These are phyloP conservation scores for Rhododendron kiyosumense DNA, from an alignment of 148 eudicot species.

Conservation along the genomic window DNA sequence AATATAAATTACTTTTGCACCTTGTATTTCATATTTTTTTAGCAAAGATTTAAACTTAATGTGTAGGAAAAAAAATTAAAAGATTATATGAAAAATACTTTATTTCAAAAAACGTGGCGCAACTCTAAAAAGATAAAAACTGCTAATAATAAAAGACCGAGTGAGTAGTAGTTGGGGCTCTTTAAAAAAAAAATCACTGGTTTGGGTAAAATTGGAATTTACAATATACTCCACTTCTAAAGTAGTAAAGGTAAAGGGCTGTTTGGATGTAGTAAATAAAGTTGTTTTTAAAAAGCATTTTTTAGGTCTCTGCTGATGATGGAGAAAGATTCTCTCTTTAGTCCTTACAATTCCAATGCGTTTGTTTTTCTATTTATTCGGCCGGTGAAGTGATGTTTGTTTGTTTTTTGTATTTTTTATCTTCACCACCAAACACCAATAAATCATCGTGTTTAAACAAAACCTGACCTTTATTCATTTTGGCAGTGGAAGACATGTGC, in stretches of 20 bases:
- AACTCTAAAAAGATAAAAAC: background rate
- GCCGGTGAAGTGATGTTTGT: background rate
- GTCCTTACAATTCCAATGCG: background rate
- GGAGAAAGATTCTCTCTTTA: background rate
- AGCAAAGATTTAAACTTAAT: too few species aligned
- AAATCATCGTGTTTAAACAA: background rate
- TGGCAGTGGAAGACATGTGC: background rate
- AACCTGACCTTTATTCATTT: background rate
- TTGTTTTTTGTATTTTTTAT: background rate
- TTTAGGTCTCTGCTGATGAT: background rate
- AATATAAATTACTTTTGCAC: background rate
- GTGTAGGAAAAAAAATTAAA: too few species aligned
- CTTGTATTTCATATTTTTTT: background rate
- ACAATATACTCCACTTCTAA: background rate
- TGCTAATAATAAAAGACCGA: too few species aligned
- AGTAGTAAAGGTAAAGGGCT: background rate
- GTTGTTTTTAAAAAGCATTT: background rate
- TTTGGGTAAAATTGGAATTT: background rate
- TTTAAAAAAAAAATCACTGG: background rate
- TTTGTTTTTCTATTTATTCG: background rate
- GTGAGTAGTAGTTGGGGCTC: background rate
- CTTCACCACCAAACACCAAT: background rate
- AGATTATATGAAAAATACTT: background rate
- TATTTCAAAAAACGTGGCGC: background rate
- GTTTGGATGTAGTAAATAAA: conserved; percentile 7